phyloP scores from a whole-genome alignment of 768 basidiomycete genomes.

The Rhizopogon sp. region DNA sequence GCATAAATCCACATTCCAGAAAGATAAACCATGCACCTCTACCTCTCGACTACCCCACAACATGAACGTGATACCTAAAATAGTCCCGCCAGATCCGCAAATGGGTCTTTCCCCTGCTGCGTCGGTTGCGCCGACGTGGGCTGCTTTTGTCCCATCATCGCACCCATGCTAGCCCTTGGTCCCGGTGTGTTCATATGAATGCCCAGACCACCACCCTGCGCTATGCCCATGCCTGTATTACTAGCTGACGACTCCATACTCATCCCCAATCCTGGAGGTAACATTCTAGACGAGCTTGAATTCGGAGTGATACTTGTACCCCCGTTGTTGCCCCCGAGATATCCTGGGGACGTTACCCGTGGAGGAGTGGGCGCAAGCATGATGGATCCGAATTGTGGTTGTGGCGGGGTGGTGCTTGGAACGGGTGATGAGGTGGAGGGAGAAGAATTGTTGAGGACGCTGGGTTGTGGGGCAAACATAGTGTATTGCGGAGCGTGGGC shows the following conservation, averaged over 20 bases:
- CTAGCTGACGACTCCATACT: constrained; percentile 2
- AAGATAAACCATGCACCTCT: not conserved
- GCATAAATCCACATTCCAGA: not conserved
- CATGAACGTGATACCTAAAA: constrained; percentile 38
- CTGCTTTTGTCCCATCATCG: constrained; percentile 15
- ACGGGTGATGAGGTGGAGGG: constrained; percentile 17
- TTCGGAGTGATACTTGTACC: constrained; percentile 5
- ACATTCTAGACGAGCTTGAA: constrained; percentile 5
- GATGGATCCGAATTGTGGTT: constrained; percentile 32
- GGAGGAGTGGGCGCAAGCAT: constrained; percentile 37
- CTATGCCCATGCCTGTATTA: not conserved
- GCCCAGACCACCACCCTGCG: not conserved
- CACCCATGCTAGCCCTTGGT: constrained; percentile 1
- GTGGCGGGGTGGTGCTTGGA: constrained; percentile 8
- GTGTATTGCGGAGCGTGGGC: not conserved
- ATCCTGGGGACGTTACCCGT: constrained; percentile 16
- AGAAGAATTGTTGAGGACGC: constrained; percentile 24
- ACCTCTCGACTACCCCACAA: not conserved
- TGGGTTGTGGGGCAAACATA: constrained; percentile 8
- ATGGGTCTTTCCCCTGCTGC: constrained; percentile 67
- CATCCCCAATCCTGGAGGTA: constrained; percentile 9
- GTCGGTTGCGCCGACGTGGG: constrained; percentile 16
- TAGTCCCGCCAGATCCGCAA: constrained; percentile 75
- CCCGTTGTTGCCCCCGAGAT: constrained; percentile 12
- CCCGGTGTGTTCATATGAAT: not conserved